Conservation (phyloP, 176 grass and related monocot species). For the Carex pumila region DNA sequence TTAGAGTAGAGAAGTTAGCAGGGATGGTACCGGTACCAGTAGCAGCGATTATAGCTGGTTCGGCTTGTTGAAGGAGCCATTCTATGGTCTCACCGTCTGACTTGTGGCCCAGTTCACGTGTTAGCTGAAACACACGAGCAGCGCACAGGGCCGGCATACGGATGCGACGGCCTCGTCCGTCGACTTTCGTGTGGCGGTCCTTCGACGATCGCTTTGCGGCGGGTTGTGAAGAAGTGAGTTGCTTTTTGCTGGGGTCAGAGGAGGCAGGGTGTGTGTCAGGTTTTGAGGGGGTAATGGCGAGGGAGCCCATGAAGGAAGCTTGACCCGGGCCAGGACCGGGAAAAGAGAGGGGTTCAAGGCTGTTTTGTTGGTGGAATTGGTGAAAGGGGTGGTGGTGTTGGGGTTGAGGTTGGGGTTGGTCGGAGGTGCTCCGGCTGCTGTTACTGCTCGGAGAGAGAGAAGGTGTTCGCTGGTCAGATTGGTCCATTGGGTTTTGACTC, state of each 20-base stretch:
- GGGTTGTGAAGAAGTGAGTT: constrained; percentile 19
- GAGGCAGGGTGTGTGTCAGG: constrained; percentile 23
- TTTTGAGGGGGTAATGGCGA: constrained; percentile 28
- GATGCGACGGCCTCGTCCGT: constrained; percentile 83
- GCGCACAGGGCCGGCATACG: constrained; percentile 98
- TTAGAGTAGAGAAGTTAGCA: constrained; percentile 77
- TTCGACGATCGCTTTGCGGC: constrained; percentile 58
- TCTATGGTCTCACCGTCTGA: constrained; percentile 97
- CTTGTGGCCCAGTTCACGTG: constrained; percentile 94
- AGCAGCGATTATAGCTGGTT: constrained; percentile 88
- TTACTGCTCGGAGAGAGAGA: constrained; percentile 55
- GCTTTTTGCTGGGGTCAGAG: constrained; percentile 37
- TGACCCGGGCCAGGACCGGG: constrained; percentile 1
- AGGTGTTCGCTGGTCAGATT: constrained; percentile 3
- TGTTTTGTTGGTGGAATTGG: constrained; percentile 59
- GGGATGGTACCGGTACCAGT: constrained; percentile 92
- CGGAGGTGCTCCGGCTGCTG: constrained; percentile 76
- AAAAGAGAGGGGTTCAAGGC: constrained; percentile 12
- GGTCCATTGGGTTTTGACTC: constrained; percentile 22
- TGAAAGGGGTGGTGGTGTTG: constrained; percentile 35
- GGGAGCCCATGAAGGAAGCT: constrained; percentile 68
- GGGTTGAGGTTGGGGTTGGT: constrained; percentile 44
- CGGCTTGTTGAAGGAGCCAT: constrained; percentile 95
- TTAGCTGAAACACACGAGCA: constrained; percentile 93
- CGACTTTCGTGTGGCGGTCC: constrained; percentile 96